phyloP scores from a whole-genome alignment of 2,329 filamentous ascomycete species.

The Lomentospora prolificans region DNA sequence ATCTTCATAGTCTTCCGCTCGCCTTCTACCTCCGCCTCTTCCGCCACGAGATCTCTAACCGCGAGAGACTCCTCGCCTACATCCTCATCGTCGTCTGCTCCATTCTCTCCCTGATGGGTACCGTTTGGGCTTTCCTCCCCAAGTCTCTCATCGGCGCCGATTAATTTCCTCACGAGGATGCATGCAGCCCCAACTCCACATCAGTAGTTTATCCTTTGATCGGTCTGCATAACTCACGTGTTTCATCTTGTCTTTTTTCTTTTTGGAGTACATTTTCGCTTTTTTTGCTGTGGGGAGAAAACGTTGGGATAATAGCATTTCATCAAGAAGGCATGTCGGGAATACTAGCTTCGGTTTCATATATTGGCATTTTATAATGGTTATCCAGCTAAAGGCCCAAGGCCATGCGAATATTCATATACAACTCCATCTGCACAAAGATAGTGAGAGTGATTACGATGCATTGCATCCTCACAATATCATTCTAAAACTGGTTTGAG shows the following conservation, averaged over 20 bases:
- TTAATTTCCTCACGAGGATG: too few species aligned
- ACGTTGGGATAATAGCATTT: too few species aligned
- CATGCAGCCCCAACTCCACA: background rate
- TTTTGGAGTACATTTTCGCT: too few species aligned
- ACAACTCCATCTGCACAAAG: too few species aligned
- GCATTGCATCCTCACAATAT: background rate
- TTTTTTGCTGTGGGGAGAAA: too few species aligned
- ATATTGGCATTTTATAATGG: too few species aligned
- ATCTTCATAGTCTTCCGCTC: constrained; percentile 52
- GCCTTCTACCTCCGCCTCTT: constrained; percentile 89
- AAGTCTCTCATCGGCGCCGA: constrained; percentile 58
- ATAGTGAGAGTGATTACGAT: too few species aligned
- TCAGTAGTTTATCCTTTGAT: background rate
- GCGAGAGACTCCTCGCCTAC: constrained; percentile 60
- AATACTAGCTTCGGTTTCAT: too few species aligned
- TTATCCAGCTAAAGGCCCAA: too few species aligned
- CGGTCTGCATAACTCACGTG: too few species aligned
- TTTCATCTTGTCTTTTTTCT: background rate
- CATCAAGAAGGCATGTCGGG: too few species aligned
- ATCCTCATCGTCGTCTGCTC: constrained; percentile 59
- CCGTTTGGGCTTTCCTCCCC: constrained; percentile 80
- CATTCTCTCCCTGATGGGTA: constrained; percentile 64
- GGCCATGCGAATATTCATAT: too few species aligned
- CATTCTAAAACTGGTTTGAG: constrained; percentile 28
- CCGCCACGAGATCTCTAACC: constrained; percentile 53